Evolutionary conservation across 306 rosid species (phyloP).

Genomic region (Sesbania bispinosa): DNA sequence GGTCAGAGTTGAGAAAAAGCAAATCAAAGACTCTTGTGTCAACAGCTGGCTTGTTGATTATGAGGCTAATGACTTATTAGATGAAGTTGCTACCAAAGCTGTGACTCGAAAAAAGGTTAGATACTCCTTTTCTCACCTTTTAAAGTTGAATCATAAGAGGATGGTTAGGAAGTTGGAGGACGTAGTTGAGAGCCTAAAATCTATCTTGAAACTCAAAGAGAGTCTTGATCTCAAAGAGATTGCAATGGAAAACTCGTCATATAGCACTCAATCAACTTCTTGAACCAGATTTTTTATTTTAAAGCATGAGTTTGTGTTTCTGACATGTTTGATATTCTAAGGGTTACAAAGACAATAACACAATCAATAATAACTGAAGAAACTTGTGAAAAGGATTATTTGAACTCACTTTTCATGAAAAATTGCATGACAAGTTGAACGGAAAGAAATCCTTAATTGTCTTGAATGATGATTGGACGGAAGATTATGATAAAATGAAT

Average conservation of each 20-base stretch:
- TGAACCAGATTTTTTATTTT: not conserved
- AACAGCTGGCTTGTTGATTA: slow-evolving; percentile 20
- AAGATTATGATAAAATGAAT: not conserved
- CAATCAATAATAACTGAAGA: not conserved
- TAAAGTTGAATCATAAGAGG: not conserved
- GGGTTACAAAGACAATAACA: not conserved
- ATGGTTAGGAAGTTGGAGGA: not conserved
- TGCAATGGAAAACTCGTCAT: not conserved
- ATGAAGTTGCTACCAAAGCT: slow-evolving; percentile 23
- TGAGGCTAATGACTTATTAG: slow-evolving; percentile 12
- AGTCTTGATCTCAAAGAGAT: not conserved
- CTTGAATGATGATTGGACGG: slow-evolving; percentile 31
- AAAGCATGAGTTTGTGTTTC: slow-evolving; percentile 24
- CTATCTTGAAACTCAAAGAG: not conserved
- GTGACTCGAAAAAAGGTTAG: not conserved
- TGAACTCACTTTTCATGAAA: not conserved
- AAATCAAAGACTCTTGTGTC: not conserved
- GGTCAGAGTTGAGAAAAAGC: not conserved
- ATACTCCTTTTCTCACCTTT: not conserved
- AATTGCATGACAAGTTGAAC: not conserved
- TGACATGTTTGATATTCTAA: not conserved
- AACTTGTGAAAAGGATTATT: not conserved
- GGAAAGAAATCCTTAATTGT: slow-evolving; percentile 13
- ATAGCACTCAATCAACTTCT: slow-evolving; percentile 12
- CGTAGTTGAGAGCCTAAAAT: not conserved